Base-by-base conservation (phyloP, 2,329 filamentous ascomycete species). In the Alternaria triticina region DNA sequence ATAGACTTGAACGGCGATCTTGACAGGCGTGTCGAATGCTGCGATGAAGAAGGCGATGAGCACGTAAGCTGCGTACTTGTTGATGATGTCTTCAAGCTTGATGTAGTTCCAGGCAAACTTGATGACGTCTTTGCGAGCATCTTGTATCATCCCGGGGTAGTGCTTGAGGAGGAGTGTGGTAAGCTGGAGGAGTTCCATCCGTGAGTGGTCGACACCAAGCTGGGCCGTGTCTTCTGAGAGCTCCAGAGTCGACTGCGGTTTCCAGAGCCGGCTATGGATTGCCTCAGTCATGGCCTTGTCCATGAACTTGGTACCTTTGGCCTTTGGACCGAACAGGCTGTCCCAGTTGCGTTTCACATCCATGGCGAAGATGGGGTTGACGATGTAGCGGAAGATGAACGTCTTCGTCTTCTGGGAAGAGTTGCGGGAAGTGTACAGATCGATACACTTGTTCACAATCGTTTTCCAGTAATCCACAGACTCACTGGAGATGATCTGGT, bases 101-200 rank as follows among this genome's bases (percentile, higher is more conserved):
- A 99, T 99, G 77, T 97, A 98, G 17, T 94, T 97, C 96, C 96
- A 99, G 4, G 94, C 94, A 80, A 98, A 99, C 81, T 97, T 98
- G 76, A 99, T 99, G 66, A 99, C 95, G 68, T 99, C 96, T 80
- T 99, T 99, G 40, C 96, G 90, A 3, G 93, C 90, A 74, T 98
- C 96, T 70, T 96, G 92, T 2, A 99, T 87, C 57, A 94, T 91
- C 30, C 88, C 88, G 74, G 95, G 90, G 74, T 99, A 93, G 74
- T 98, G 97, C 77, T 99, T 99, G 80, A 99, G 91, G 43, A 99
- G 85, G 83, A 99, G 89, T 0, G 96, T 94, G 6, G 96, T 97
- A 47, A 98, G 87, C 78, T 99, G 96, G 49, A 99, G 87, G 10
- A 97, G 87, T 77, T 99, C 96, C 89, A 98, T 97, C 15, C 96